Evolutionary conservation across 495 filamentous ascomycete genomes (phyloP), one percentile per base, ranked within the genome.

Genomic region (Elasticomyces elasticus): DNA sequence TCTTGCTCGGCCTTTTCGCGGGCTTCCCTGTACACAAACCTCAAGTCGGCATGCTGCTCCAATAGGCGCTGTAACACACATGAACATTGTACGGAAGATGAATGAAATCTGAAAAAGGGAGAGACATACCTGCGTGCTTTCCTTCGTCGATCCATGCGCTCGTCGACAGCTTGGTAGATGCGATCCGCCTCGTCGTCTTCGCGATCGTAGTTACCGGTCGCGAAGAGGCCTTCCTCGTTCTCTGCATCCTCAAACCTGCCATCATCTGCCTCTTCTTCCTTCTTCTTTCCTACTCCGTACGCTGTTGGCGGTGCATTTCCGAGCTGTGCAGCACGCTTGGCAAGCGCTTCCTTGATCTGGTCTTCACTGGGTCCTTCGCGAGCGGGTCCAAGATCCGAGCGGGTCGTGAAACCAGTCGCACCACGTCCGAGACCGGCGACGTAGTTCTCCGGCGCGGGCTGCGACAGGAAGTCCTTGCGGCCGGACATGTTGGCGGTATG

Each of bases 401-500:
- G 83, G 12, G 92, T 99, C 5, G 92, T 97, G 71, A 99, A 99
- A 28, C 94, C 92, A 0, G 94, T 99, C 4, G 92, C 92, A 68
- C 92, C 92, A 76, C 92, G 86, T 71, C 92, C 92, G 55, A 99
- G 80, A 77, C 92, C 92, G 40, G 92, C 92, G 38, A 99, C 94
- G 63, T 99, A 99, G 71, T 97, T 99, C 63, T 95, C 92, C 23
- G 92, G 92, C 53, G 92, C 92, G 27, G 81, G 82, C 69, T 94
- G 88, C 68, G 78, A 85, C 30, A 98, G 73, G 62, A 97, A 99
- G 69, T 96, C 90, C 65, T 90, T 86, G 71, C 87, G 81, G 50
- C 76, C 77, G 52, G 84, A 81, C 66, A 74, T 74, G 80, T 30
- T 52, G 43, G 27, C 13, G 25, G 22, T 3, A 22, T 12, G 40